Evolutionary conservation across 1,284 basidiomycete species (phyloP).

Genomic region (Papiliotrema nemorosa): DNA sequence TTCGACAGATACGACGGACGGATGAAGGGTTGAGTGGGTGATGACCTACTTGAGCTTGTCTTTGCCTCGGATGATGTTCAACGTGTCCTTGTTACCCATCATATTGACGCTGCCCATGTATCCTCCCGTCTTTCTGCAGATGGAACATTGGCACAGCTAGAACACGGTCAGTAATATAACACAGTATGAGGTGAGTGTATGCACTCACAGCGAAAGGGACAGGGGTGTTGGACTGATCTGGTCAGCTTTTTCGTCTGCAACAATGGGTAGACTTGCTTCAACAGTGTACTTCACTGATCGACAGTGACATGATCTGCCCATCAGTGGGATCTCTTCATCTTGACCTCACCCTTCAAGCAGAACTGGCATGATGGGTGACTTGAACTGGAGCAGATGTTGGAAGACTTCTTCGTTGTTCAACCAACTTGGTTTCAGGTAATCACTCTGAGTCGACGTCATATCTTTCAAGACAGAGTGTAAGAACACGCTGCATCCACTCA

Average conservation of each 20-base stretch:
- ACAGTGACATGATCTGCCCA: constrained; percentile 46
- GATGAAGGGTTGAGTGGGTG: not conserved
- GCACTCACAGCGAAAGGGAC: constrained; percentile 43
- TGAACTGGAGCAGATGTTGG: too few species aligned
- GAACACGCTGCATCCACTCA: too few species aligned
- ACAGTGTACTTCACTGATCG: constrained; percentile 43
- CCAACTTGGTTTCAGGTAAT: too few species aligned
- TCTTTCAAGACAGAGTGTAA: too few species aligned
- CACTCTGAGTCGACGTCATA: too few species aligned
- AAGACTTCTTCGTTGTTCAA: too few species aligned
- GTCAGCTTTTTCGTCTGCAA: constrained; percentile 8
- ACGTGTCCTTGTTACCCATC: constrained; percentile 46
- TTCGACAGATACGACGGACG: not conserved
- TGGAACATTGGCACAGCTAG: constrained; percentile 46
- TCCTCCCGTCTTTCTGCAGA: constrained; percentile 48
- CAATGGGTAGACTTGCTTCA: constrained; percentile 21
- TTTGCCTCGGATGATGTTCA: constrained; percentile 42
- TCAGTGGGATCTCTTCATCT: not conserved
- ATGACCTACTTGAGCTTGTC: constrained; percentile 44
- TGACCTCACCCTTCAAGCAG: constrained; percentile 35
- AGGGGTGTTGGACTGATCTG: constrained; percentile 41
- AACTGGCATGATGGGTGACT: constrained; percentile 37
- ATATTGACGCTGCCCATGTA: constrained; percentile 49
- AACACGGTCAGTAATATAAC: not conserved
- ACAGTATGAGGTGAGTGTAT: not conserved